A percentile compares a stretch with the other conserved stretches of the same genome.
phyloP scores from a whole-genome alignment of 306 rosid genomes.

The Trifolium dubium region DNA sequence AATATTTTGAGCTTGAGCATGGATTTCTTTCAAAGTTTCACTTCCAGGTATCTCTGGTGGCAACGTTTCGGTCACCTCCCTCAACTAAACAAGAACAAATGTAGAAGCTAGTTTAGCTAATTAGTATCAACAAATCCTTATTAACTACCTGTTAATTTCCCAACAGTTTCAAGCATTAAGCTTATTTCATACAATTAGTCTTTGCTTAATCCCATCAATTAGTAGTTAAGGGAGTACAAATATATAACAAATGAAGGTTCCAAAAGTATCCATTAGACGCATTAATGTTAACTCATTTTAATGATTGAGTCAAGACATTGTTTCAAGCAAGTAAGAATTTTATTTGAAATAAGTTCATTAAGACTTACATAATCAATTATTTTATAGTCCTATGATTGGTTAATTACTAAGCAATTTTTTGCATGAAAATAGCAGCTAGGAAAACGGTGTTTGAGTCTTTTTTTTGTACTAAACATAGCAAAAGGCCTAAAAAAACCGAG shows the following conservation, averaged over 20 bases:
- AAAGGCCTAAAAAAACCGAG: too few species aligned
- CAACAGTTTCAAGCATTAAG: constrained; percentile 15
- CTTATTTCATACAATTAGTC: constrained; percentile 8
- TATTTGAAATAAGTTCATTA: constrained; percentile 25
- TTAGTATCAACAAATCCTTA: constrained; percentile 33
- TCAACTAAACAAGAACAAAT: constrained; percentile 55
- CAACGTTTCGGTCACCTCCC: constrained; percentile 58
- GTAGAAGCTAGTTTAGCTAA: constrained; percentile 39
- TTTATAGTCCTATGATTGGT: too few species aligned
- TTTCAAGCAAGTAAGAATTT: constrained; percentile 3
- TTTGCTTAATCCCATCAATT: neutral
- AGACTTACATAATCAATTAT: too few species aligned
- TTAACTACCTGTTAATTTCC: neutral
- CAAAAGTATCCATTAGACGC: neutral
- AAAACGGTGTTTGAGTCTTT: too few species aligned
- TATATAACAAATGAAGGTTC: constrained; percentile 21
- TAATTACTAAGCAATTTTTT: too few species aligned
- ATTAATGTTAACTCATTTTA: neutral
- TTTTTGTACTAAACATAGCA: too few species aligned
- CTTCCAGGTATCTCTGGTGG: constrained; percentile 58
- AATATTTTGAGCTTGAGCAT: constrained; percentile 64
- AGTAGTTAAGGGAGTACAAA: constrained; percentile 7
- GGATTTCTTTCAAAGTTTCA: constrained; percentile 52
- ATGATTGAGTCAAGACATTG: neutral
- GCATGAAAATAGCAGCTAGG: too few species aligned